Evolutionary conservation across 352 stramenopile genomes (phyloP), one percentile per base, ranked within the genome.

Genomic region (Phytopythium vexans): DNA sequence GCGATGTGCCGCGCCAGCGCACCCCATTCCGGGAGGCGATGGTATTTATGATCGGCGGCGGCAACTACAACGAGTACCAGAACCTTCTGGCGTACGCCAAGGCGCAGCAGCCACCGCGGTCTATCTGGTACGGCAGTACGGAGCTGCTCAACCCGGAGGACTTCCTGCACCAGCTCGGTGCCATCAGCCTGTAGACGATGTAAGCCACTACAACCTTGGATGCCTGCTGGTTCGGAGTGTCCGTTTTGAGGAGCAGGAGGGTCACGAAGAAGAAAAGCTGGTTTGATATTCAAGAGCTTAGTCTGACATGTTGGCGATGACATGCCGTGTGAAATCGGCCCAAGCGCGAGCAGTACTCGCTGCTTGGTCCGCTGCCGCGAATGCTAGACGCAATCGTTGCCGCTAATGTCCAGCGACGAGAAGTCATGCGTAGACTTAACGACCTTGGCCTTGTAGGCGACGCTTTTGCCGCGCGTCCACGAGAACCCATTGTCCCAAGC

Each of bases 41-140:
- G 60, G 78, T 94, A 66, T 94, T 94, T 84, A 84, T 94, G 65
- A 92, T 94, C 54, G 85, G 85, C 9, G 82, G 85, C 37, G 85
- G 80, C 54, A 93, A 92, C 62, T 94, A 94, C 69, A 91, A 91
- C 51, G 85, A 94, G 60, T 94, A 90, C 64, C 85, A 89, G 48
- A 94, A 94, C 48, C 68, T 93, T 51, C 74, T 92, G 70, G 79
- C 80, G 31, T 93, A 92, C 53, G 74, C 80, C 41, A 90, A 91
- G 62, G 77, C 66, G 2, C 68, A 86, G 58, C 72, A 88, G 44
- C 66, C 72, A 3, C 72, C 79, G 10, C 74, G 88, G 3, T 82
- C 75, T 35, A 69, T 97, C 33, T 91, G 83, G 68, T 97, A 96
- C 58, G 89, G 89, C 21, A 93, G 86, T 57, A 97, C 89, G 32